These are phyloP conservation scores for Trapa incisa DNA, from an alignment of 345 rosid species.

Conservation along the genomic window DNA sequence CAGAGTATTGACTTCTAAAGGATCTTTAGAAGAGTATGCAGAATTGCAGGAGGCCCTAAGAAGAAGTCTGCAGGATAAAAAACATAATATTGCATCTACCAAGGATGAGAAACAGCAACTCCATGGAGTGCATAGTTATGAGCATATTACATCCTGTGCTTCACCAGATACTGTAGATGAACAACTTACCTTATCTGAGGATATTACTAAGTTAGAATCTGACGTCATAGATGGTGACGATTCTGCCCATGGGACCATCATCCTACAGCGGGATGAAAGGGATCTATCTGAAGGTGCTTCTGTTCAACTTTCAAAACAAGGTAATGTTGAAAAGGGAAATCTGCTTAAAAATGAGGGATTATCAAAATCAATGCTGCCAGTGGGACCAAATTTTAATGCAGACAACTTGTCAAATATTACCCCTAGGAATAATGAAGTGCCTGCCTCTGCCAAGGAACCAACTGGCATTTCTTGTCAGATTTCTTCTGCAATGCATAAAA, in stretches of 20 bases:
- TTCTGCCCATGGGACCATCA: conserved; percentile 1
- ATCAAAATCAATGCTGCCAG: conserved; percentile 17
- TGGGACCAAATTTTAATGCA: conserved; percentile 11
- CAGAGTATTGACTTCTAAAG: conserved; percentile 35
- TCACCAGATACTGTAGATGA: conserved; percentile 17
- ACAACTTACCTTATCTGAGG: conserved; percentile 9
- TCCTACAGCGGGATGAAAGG: conserved; percentile 9
- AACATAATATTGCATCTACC: conserved; percentile 11
- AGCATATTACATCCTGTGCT: conserved; percentile 13
- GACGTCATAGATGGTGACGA: neutral
- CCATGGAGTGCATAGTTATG: conserved; percentile 15
- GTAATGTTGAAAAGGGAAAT: conserved; percentile 3
- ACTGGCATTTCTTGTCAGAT: conserved; percentile 14
- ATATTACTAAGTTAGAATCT: neutral
- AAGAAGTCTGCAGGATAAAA: conserved; percentile 61
- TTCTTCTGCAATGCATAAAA: conserved; percentile 14
- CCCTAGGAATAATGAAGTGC: conserved; percentile 17
- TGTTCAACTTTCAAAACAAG: conserved; percentile 3
- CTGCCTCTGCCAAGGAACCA: conserved; percentile 19
- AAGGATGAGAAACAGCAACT: conserved; percentile 10
- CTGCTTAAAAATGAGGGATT: conserved; percentile 8
- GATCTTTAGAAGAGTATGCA: conserved; percentile 65
- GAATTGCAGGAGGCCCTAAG: conserved; percentile 77
- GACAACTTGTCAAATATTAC: conserved; percentile 18
- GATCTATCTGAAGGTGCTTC: conserved; percentile 1